Conservation (phyloP, 2,329 filamentous ascomycete genomes). For the Pseudofabraea citricarpa region DNA sequence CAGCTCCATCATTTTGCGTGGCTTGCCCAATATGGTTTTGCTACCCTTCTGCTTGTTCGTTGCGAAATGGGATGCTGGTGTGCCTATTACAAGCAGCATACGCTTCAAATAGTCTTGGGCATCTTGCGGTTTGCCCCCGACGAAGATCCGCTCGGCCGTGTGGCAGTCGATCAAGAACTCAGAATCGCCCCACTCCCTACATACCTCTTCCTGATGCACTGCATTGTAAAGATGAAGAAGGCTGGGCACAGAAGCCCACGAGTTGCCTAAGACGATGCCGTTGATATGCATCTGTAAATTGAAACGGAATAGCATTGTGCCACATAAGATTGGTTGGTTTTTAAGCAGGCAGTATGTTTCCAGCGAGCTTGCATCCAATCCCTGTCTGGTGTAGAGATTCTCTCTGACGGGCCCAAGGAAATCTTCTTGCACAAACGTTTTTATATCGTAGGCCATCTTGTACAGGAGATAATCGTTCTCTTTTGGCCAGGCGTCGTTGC, state of each 20-base stretch:
- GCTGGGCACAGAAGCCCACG: constrained; percentile 1
- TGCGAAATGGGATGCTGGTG: constrained; percentile 2
- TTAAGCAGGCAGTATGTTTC: constrained; percentile 1
- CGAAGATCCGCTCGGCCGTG: neutral
- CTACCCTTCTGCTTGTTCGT: too few relatives aligned
- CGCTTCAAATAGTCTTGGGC: constrained; percentile 3
- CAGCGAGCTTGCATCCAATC: neutral
- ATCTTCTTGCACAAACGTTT: neutral
- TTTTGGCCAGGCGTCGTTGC: neutral
- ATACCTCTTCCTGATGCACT: neutral
- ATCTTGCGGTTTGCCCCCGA: neutral
- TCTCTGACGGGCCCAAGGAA: neutral
- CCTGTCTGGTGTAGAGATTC: neutral
- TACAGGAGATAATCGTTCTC: neutral
- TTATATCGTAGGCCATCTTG: neutral
- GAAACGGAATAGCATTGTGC: constrained; percentile 2
- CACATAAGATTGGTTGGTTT: constrained; percentile 2
- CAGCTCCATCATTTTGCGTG: too few relatives aligned
- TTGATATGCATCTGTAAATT: neutral
- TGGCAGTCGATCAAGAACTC: neutral
- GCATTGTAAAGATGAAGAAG: constrained; percentile 6
- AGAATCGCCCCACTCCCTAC: neutral
- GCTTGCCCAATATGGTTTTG: too few relatives aligned
- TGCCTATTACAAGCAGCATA: constrained; percentile 3
- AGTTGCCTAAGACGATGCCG: neutral